Evolutionary conservation across 2,329 filamentous ascomycete species (phyloP).

Genomic region (Chrysoporthe austroafricana): DNA sequence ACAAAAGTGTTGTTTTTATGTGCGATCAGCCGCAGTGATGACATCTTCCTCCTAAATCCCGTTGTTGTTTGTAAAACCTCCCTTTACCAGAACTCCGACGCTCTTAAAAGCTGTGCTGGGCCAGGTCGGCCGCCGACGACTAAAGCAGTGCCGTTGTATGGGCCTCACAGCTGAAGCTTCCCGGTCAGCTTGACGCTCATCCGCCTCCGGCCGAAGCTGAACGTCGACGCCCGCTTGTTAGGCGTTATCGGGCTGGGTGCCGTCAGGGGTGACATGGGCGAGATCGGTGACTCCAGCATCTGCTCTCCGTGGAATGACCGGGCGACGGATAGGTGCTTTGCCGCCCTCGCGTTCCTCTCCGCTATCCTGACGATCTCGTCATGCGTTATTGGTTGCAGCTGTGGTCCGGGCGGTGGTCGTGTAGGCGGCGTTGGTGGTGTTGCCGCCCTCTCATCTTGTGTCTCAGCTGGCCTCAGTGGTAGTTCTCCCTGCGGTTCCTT

Average conservation of each 20-base stretch:
- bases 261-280: conserved; percentile 24
- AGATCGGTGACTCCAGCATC: conserved; percentile 21
- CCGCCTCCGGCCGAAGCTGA: conserved; percentile 24
- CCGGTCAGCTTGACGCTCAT: conserved; percentile 29
- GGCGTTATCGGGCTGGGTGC: conserved; percentile 18
- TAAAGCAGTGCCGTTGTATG: background rate
- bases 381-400: conserved; percentile 46
- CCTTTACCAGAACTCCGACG: conserved; percentile 17
- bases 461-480: conserved; percentile 6
- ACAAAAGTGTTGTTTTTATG: conserved; percentile 3
- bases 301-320: conserved; percentile 16
- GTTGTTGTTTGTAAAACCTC: conserved; percentile 1
- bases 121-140: conserved; percentile 1
- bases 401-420: conserved; percentile 34
- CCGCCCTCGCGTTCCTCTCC: conserved; percentile 43
- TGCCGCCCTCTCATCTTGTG: conserved; percentile 39
- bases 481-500: conserved; percentile 10
- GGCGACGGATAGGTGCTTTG: conserved; percentile 17
- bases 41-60: conserved; percentile 3
- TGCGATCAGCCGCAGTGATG: conserved; percentile 2
- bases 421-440: conserved; percentile 28
- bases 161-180: conserved; percentile 23
- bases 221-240: conserved; percentile 27
- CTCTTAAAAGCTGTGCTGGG: conserved; percentile 5
- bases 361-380: conserved; percentile 51